Evolutionary conservation across 257 asterid species (phyloP), one percentile per base, ranked within the genome.

Genomic region (Knoxia roxburghii): DNA sequence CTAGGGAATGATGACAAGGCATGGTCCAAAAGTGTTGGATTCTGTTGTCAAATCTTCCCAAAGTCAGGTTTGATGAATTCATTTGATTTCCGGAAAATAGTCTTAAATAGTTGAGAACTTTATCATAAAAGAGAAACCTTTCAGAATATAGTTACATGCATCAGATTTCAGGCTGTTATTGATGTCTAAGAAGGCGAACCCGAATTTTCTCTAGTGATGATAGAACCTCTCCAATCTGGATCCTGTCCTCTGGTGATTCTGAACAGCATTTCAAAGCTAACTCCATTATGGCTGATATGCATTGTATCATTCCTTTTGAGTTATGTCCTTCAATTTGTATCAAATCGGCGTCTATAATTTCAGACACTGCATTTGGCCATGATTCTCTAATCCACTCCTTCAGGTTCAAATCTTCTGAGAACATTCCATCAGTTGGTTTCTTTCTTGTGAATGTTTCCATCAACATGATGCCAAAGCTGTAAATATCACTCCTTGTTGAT

Each of bases 381-480:
- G 77, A 66, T 61, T 63, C 68, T 0, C 62, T 56, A 32, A 84
- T 61, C 85, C 86, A 79, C 23, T 58, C 68, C 74, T 55, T 81
- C 17, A 84, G 50, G 72, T 67, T 75, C 57, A 48, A 12, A 48
- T 54, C 76, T 35, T 61, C 85, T 1, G 64, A n/a, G 37, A 77
- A 79, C 69, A 70, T 21, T 26, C 45, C 80, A 37, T 84, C 76
- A 0, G 56, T 69, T 4, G 89, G 86, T 26, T 64, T 69, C 59
- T 68, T 77, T 68, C 81, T 40, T 0, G 86, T 77, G 51, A 79
- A 76, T 0, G 72, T 75, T 72, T 79, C 89, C 82, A 84, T 62
- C 65, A 84, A 7, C 76, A 80, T 71, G 50, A 82, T 48, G 4
- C 87, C 87, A 0, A 41, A 79, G 57, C 89, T 75, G 58, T 81